Base-by-base conservation (phyloP, 2,329 filamentous ascomycete genomes). In the Diplodia sapinea region DNA sequence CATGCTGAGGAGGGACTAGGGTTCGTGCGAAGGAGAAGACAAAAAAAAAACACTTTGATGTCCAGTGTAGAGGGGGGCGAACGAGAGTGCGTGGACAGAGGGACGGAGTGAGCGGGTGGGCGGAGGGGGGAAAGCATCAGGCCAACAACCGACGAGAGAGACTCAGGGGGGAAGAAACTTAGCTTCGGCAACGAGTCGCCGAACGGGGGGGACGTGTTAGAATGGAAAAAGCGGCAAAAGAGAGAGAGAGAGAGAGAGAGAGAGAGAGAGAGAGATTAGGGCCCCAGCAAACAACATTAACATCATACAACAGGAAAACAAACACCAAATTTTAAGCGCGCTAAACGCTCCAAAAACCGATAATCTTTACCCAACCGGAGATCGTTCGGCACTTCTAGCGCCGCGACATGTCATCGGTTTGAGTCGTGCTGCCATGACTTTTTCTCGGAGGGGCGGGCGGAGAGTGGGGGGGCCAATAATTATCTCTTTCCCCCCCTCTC, bases 1-100 rank as follows among this genome's bases (percentile, higher is more conserved):
- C 69, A 80, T 89, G 76, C 76, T 88, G 71, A 81, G 83, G 66
- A 81, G 82, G 9, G 67, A 67, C 29, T 67, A 33, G 40, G 17
- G 7, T 26, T 26, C 23, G 23, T 1, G 47, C 7, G n/a, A 31
- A 20, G 11, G 59, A 38, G 15, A 31, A 61, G 38, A 43, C 7
- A n/a, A n/a, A n/a, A n/a, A 49, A 12, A 8, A 2, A 26, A 31
- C 31, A 49, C 6, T 2, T 13, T 13, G 3, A 20, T 17, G 40
- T 15, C 23, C 23, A 26, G 23, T 26, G 23, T 26, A 17, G 13
- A 49, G 29, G 26, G 20, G 8, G 50, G 50, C 13, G 33, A 4
- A 36, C 7, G 11, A 33, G 11, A 26, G 20, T 17, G 3, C 15
- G 38, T 15, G 11, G 11, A 8, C 43, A 7, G 23, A 29, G 33